Conservation (phyloP, 371 early-diverging fungal genomes). For the Apophysomyces sp. region DNA sequence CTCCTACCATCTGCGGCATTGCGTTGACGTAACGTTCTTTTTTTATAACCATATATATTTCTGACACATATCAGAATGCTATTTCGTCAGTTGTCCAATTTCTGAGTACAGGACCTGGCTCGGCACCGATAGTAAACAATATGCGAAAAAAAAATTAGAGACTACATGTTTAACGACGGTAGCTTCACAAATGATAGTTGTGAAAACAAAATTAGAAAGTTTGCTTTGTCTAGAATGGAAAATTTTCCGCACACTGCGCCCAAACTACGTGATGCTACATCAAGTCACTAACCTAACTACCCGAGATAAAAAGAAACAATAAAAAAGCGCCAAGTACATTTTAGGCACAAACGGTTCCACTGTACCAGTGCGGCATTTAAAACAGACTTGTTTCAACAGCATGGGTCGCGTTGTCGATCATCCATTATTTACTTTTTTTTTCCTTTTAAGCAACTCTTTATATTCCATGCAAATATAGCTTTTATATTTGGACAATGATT, state of each 20-base stretch:
- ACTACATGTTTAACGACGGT: too few relatives aligned
- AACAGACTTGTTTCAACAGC: background rate
- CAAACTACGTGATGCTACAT: background rate
- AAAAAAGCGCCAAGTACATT: background rate
- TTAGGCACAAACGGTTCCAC: background rate
- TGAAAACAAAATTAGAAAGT: background rate
- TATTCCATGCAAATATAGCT: background rate
- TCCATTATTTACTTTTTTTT: background rate
- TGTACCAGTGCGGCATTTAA: background rate
- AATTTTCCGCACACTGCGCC: background rate
- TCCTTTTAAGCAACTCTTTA: background rate
- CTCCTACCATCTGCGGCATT: too few relatives aligned
- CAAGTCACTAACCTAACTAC: background rate
- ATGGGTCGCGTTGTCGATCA: background rate
- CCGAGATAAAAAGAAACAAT: background rate
- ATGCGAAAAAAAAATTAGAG: too few relatives aligned
- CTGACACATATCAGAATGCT: too few relatives aligned
- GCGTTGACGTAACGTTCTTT: too few relatives aligned
- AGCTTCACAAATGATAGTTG: background rate
- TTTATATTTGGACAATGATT: background rate
- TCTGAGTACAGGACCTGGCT: too few relatives aligned
- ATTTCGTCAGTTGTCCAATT: too few relatives aligned
- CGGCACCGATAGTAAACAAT: too few relatives aligned
- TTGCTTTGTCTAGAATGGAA: background rate
- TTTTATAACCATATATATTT: too few relatives aligned